Base-by-base conservation (phyloP, 768 basidiomycete genomes). In the Leccinum ochraceum region DNA sequence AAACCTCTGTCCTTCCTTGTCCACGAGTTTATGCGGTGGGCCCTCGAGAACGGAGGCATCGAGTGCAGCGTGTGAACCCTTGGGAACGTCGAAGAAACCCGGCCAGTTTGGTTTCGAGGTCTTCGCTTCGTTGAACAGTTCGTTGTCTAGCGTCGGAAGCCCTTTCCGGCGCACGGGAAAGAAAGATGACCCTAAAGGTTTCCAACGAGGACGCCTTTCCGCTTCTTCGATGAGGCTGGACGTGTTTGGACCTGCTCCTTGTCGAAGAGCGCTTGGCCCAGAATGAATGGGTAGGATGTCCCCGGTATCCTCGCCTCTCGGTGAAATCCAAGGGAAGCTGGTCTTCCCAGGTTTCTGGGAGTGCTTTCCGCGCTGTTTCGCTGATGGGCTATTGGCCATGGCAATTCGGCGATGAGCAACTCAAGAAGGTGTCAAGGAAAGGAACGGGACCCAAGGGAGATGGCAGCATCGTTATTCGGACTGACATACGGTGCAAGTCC, bases 41-140 rank as follows among this genome's bases (percentile, higher is more conserved):
- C 13, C 24, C n/a, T 42, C 26, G 17, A 44, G 50, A 37, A 71
- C 37, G 16, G 54, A 60, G 13, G 60, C 70, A 13, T 67, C 44
- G 6, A 65, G 46, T 60, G 50, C 30, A 48, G 71, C 17, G 20
- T 46, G 44, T 46, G 42, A 37, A 11, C 63, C 69, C 44, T 66
- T 57, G 5, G 67, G 69, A 42, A 72, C 64, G 37, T 54, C 65
- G 30, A 70, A 66, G 13, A 42, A 52, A 14, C 60, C 58, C 53
- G 68, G 68, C 70, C 69, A 71, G 53, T 66, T 66, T 42, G 70
- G 66, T 57, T 13, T 60, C 36, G 63, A 55, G 0, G 62, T 66
- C 37, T 72, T 70, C 39, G 68, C 72, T 24, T 64, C 59, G 26
- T 46, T 39, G 36, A 75, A 70, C n/a, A 75, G 11, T 11, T 60